Evolutionary conservation across 306 rosid genomes (phyloP), one percentile per base, ranked within the genome.

Genomic region (Castanopsis chinensis): DNA sequence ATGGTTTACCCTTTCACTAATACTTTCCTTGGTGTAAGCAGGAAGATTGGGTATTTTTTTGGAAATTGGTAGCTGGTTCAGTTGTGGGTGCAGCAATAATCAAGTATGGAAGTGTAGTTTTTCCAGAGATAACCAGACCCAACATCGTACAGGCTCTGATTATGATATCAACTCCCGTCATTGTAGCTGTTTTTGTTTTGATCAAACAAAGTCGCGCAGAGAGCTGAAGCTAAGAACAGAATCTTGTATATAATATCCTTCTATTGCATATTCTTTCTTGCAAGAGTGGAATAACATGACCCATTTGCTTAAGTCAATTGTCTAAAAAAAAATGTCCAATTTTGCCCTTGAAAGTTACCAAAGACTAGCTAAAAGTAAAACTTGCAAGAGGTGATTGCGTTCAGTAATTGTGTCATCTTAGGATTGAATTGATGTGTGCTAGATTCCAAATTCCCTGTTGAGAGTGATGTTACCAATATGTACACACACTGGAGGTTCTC

Each of bases 61-160:
- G 83, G 79, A 92, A 87, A 79, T 13, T 91, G 71, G 69, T 52
- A 58, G 89, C 53, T 37, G 89, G 86, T 60, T 92, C 98, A 14
- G 54, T 92, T 61, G 83, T 35, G 4, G 97, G 91, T 53, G 94
- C 79, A 21, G 93, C 77, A 49, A 77, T 71, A 54, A 82, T 94
- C 20, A 92, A 92, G 86, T 94, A 94, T 81, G 98, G 97, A 19
- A 91, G 97, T 69, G 81, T 83, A 53, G 60, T 88, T 37, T 91
- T 87, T 79, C 97, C 97, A 9, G 88, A 79, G 80, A 90, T 92
- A 61, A 90, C 97, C 3, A 86, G 81, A 78, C 98, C 98, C 71
- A 92, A 92, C 79, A 84, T 94, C 58, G 68, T 78, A 8, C 75
- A 78, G 57, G 97, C 98, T 82, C 86, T 91, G 11, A 4, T 71